Conservation (phyloP, 1,284 basidiomycete species). For the Puccinia triticina region DNA sequence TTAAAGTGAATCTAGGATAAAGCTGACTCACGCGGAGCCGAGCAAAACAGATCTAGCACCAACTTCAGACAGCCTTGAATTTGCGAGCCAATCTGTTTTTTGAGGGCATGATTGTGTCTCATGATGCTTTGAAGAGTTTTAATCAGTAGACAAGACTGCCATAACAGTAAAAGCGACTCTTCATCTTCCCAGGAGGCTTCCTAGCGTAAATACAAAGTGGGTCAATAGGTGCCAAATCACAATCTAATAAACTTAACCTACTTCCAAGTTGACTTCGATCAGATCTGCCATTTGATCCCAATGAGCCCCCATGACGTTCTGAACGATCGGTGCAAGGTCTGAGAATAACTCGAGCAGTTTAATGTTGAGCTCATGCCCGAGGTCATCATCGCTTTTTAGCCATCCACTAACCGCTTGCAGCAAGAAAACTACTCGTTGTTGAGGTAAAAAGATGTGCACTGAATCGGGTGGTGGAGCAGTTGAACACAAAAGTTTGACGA, state of each 20-base stretch:
- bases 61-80: conserved; percentile 66
- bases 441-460: conserved; percentile 80
- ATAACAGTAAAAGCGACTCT: conserved; percentile 35
- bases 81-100: conserved; percentile 68
- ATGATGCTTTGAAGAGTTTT: conserved; percentile 47
- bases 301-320: conserved; percentile 81
- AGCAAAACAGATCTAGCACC: conserved; percentile 68
- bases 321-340: conserved; percentile 81
- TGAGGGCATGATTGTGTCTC: conserved; percentile 39
- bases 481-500: conserved; percentile 73
- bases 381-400: conserved; percentile 75
- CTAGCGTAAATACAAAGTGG: conserved; percentile 18
- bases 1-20: conserved; percentile 19
- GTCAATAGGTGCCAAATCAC: background rate
- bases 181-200: conserved; percentile 49
- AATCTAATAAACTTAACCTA: conserved; percentile 60
- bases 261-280: conserved; percentile 84
- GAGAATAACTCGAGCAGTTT: conserved; percentile 75
- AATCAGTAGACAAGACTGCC: conserved; percentile 44
- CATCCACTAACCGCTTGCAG: conserved; percentile 82
- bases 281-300: conserved; percentile 92
- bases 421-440: conserved; percentile 84
- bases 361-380: conserved; percentile 70
- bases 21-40: conserved; percentile 64
- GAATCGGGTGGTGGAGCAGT: conserved; percentile 77